Conservation (phyloP, 2,329 filamentous ascomycete genomes). For the Truncatella angustata region DNA sequence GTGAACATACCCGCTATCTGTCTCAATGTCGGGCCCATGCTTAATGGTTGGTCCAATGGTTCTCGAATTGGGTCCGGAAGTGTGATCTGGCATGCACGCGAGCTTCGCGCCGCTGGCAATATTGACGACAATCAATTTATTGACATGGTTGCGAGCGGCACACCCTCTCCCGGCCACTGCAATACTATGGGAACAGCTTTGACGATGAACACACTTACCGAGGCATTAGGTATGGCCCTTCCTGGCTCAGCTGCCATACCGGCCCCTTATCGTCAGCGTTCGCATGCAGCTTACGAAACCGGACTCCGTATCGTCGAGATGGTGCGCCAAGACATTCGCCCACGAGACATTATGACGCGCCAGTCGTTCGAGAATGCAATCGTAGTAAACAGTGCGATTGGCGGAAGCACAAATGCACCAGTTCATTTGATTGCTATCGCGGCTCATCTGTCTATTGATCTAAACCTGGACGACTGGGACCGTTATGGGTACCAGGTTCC, state of each 20-base stretch:
- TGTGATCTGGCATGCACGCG: conserved; percentile 47
- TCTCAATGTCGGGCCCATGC: conserved; percentile 51
- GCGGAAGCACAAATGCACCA: conserved; percentile 55
- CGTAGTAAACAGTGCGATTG: conserved; percentile 52
- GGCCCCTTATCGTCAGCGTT: conserved; percentile 45
- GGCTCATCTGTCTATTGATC: conserved; percentile 48
- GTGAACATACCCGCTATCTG: conserved; percentile 51
- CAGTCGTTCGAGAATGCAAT: conserved; percentile 57
- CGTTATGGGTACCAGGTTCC: conserved; percentile 46
- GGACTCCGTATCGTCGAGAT: conserved; percentile 49
- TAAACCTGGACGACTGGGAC: conserved; percentile 55
- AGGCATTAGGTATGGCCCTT: conserved; percentile 51
- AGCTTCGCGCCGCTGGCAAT: conserved; percentile 44
- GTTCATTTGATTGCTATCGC: conserved; percentile 56
- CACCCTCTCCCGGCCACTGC: conserved; percentile 46
- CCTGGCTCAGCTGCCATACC: conserved; percentile 51
- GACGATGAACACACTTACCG: conserved; percentile 51
- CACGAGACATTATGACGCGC: conserved; percentile 53
- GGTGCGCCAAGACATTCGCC: conserved; percentile 45
- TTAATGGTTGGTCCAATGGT: conserved; percentile 44
- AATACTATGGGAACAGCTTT: conserved; percentile 54
- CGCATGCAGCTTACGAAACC: conserved; percentile 46
- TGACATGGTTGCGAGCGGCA: conserved; percentile 39
- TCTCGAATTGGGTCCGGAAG: conserved; percentile 42
- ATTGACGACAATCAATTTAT: conserved; percentile 42